phyloP scores from a whole-genome alignment of 73 alveolate genomes.

The Stentor coeruleus region DNA sequence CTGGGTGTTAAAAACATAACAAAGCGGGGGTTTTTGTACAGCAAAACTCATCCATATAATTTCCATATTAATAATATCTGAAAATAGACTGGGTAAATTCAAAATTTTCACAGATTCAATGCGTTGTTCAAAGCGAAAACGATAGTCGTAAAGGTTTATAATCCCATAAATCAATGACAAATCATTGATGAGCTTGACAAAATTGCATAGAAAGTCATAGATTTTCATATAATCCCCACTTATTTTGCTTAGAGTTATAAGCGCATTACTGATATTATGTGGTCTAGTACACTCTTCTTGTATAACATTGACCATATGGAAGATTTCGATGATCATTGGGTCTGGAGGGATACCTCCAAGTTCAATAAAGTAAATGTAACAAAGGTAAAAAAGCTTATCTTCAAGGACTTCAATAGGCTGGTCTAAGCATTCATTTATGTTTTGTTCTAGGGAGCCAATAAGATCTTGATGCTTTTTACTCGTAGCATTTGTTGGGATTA shows the following conservation, averaged over 20 bases:
- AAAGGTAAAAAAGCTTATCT: background rate
- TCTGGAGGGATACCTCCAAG: background rate
- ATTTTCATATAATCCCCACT: background rate
- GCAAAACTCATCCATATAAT: background rate
- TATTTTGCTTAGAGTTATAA: background rate
- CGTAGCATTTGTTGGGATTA: background rate
- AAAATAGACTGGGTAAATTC: background rate
- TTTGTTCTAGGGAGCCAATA: background rate
- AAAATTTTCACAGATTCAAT: background rate
- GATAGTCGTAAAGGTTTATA: background rate
- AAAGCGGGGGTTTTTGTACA: background rate
- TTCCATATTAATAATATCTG: background rate
- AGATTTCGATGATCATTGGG: background rate
- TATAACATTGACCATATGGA: background rate
- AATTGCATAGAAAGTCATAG: background rate
- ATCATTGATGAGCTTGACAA: background rate
- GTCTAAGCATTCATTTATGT: background rate
- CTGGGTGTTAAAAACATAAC: background rate
- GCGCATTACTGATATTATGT: background rate
- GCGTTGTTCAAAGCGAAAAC: background rate
- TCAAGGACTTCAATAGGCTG: conserved; percentile 11
- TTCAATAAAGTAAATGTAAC: background rate
- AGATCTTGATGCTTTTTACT: background rate
- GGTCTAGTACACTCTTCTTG: background rate
- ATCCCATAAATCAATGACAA: background rate